These are phyloP conservation scores for Centrapalus pauciflorus DNA, from an alignment of 129 eudicot genomes.

Conservation along the genomic window DNA sequence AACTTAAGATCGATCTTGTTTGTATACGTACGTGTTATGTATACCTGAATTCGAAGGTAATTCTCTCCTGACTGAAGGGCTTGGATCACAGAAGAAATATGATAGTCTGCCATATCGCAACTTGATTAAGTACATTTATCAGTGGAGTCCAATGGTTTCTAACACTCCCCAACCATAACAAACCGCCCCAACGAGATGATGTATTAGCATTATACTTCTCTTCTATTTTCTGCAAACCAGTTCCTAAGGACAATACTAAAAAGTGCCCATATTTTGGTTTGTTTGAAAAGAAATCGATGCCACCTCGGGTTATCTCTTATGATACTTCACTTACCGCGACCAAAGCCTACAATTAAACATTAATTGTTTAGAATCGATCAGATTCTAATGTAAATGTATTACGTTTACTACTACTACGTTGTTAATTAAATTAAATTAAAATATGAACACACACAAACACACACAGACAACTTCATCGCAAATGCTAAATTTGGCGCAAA, in stretches of 20 bases:
- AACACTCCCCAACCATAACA: conserved; percentile 42
- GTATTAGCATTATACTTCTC: conserved; percentile 32
- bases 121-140: conserved; percentile 46
- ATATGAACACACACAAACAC: too few species aligned
- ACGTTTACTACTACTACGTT: too few species aligned
- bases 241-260: conserved; percentile 50
- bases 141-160: conserved; percentile 52
- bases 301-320: conserved; percentile 25
- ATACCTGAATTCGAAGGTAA: conserved; percentile 59
- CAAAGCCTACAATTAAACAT: conserved; percentile 31
- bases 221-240: conserved; percentile 39
- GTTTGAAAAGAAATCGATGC: conserved; percentile 42
- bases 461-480: too few species aligned
- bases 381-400: too few species aligned
- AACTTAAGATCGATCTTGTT: too few species aligned
- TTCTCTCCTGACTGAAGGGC: conserved; percentile 41
- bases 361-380: background rate
- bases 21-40: background rate
- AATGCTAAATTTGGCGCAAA: too few species aligned
- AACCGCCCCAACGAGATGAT: conserved; percentile 54
- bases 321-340: conserved; percentile 58
- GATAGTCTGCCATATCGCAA: conserved; percentile 56
- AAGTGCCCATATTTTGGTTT: conserved; percentile 53
- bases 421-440: too few species aligned
- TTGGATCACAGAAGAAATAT: conserved; percentile 38